Base-by-base conservation (phyloP, 2,329 filamentous ascomycete species). In the Ascochyta pisi region DNA sequence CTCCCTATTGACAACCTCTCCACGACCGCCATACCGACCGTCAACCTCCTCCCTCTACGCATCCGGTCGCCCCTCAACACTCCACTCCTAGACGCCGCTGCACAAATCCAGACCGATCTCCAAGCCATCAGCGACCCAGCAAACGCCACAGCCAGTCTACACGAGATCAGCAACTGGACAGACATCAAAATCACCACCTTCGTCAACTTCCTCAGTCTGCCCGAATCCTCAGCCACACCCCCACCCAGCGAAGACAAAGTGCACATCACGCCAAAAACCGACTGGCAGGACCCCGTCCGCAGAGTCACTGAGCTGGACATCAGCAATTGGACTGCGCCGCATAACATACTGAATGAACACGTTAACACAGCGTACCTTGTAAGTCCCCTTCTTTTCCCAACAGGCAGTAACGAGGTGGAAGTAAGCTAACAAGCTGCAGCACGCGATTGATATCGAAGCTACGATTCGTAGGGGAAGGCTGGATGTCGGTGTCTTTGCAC, bases 121-220 rank as follows among this genome's bases (percentile, higher is more conserved):
- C 78, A 83, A 33, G 71, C 78, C 4, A 88, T 96, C 33, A 83
- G 81, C 19, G 81, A 63, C 24, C 74, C 76, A 2, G 82, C 80
- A 42, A 86, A 86, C 67, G 82, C 84, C 0, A 78, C 78, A 1
- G 86, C 86, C 0, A 86, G 86, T 1, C 77, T 96, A 1, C 85
- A 84, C 77, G 88, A 96, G 71, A 87, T 96, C 34, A 75, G 81
- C 19, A 74, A 81, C 15, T 96, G 92, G 92, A 94, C 90, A 0
- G 89, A 89, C 0, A 76, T 92, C 2, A 79, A 75, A 50, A 74
- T 96, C 1, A 84, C 90, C 63, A 86, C 84, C 0, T 94, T 91
- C 76, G 86, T 96, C 65, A 97, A 97, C 71, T 95, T 96, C 62
- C 74, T 96, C 16, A 86, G 81, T 47, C 73, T 86, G 5, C 83